Evolutionary conservation across 345 rosid species (phyloP), one percentile per base, ranked within the genome.

Genomic region (Moringa oleifera): DNA sequence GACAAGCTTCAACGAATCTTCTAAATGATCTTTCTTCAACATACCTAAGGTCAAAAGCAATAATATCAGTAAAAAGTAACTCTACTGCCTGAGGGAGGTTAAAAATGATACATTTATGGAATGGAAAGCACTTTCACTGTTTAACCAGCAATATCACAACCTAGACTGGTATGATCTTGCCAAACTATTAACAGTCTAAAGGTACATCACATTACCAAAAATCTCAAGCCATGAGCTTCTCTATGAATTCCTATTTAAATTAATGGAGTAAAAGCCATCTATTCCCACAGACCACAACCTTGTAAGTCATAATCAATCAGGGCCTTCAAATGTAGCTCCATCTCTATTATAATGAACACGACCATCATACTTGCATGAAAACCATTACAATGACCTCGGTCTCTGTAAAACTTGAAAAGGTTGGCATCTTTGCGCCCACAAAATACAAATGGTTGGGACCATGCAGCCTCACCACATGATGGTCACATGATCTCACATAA

Each of bases 21-120:
- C 91, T 84, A 67, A 95, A 95, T 56, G 96, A 91, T 78, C 99
- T 79, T 64, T 95, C 97, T 77, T 95, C 97, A 12, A 91, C 81
- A 69, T 87, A 95, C 99, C 97, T 95, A 73, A 25, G 63, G 55
- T 21, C 66, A 28, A 65, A 58, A 75, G 67, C 62, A 66, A 58
- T 51, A 23, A 37, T 66, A 18, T 41, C 68, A 62, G 51, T 53
- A 25, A 71, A 64, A 19, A 37, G 57, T 18, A 41, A 23, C n/a
- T 66, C 55, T 50, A 33, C 20, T 19, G 54, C 45, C 20, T 36
- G 41, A 41, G 50, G 25, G 12, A 57, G 21, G 47, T 15, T 11
- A 41, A 16, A n/a, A 41, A 9, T 41, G 1, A 41, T 16, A 41
- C 47, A 4, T 4, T 11, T 41, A 41, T 16, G 12, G 9, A 1